Percentiles rank a stretch among this genome's conserved stretches.
These are phyloP conservation scores for Prunus yedoensis DNA, from an alignment of 331 rosid genomes.

Conservation along the genomic window DNA sequence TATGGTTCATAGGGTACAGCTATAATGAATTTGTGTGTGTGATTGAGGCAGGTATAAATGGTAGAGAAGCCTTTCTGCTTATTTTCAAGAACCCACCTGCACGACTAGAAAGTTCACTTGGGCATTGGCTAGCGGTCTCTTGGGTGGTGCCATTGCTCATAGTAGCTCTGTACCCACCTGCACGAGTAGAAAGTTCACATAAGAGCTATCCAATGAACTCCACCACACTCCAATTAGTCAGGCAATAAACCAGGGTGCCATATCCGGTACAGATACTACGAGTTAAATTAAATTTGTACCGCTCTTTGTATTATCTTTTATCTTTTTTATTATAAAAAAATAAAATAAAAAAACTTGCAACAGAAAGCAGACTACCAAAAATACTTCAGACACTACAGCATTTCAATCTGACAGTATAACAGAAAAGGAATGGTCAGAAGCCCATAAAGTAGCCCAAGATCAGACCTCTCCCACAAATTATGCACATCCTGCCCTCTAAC, in stretches of 20 bases:
- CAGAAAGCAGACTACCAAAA: not conserved
- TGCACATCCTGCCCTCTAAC: not conserved
- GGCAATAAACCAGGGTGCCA: not conserved
- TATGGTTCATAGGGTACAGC: not conserved
- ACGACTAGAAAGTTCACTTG: not conserved
- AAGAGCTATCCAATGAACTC: not conserved
- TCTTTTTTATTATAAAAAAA: not conserved
- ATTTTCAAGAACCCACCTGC: not conserved
- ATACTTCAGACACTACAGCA: not conserved
- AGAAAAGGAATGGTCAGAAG: not conserved
- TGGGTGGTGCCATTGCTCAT: not conserved
- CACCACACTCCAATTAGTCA: not conserved
- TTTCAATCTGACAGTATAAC: not conserved
- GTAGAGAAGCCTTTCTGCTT: not conserved
- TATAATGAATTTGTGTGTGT: not conserved
- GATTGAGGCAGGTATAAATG: not conserved
- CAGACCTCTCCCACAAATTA: not conserved
- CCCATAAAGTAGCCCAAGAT: not conserved
- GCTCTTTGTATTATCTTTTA: not conserved
- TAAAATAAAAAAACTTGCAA: not conserved
- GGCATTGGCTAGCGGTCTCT: not conserved
- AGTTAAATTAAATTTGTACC: not conserved
- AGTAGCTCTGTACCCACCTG: not conserved
- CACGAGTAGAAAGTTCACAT: not conserved
- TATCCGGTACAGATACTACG: not conserved